These are phyloP conservation scores for Talaromyces sp. DNA, from an alignment of 2,329 filamentous ascomycete genomes.

Conservation along the genomic window DNA sequence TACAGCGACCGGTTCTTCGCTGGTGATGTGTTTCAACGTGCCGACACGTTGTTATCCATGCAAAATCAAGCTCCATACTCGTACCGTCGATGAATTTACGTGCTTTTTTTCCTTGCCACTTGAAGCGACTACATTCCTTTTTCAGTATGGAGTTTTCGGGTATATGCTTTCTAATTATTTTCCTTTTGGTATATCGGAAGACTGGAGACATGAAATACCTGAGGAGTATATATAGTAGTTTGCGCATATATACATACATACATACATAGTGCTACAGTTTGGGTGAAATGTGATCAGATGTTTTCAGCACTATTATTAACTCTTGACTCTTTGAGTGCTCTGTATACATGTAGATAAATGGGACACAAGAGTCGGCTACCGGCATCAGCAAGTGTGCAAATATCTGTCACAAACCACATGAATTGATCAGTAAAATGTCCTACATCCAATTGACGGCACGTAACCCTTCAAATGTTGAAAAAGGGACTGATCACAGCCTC, in stretches of 20 bases:
- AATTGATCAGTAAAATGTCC: too few species aligned
- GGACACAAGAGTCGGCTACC: too few species aligned
- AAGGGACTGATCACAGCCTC: neutral
- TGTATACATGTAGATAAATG: too few species aligned
- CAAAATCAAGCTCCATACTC: conserved; percentile 37
- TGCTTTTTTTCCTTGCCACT: neutral
- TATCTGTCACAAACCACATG: too few species aligned
- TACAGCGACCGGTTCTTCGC: conserved; percentile 46
- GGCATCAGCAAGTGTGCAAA: too few species aligned
- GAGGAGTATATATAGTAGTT: too few species aligned
- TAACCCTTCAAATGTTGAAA: too few species aligned
- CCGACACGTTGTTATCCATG: conserved; percentile 43
- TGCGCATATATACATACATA: neutral
- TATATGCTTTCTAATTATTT: neutral
- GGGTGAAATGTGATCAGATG: neutral
- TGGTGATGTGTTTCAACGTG: conserved; percentile 45
- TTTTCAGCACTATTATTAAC: too few species aligned
- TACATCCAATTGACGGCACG: too few species aligned
- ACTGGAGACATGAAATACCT: neutral
- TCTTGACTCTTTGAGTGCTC: too few species aligned
- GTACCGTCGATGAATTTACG: conserved; percentile 28
- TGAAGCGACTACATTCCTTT: neutral
- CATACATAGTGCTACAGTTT: neutral
- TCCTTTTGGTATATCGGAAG: neutral
- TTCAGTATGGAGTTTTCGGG: neutral